Evolutionary conservation across 352 stramenopile genomes (phyloP).

Genomic region (Globisporangium radiosum): DNA sequence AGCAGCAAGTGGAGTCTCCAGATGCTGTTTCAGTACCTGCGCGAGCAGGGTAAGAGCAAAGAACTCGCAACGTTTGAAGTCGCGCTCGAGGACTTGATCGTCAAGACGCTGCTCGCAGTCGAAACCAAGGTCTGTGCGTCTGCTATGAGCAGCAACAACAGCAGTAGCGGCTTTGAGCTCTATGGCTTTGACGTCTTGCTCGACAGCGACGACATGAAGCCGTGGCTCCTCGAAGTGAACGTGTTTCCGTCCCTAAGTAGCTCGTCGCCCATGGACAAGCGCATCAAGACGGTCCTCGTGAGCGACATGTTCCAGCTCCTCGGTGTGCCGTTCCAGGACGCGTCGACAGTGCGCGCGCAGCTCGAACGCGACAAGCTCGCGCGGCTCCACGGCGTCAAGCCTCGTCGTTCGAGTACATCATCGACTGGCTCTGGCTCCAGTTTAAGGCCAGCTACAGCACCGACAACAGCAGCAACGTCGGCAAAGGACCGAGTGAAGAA

Average conservation of each 20-base stretch:
- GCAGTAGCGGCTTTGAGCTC: constrained; percentile 72
- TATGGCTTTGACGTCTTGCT: constrained; percentile 88
- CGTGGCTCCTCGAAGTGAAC: constrained; percentile 90
- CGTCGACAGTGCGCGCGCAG: constrained; percentile 22
- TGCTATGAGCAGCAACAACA: constrained; percentile 10
- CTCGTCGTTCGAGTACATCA: constrained; percentile 12
- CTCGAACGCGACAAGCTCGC: constrained; percentile 40
- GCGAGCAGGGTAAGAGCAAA: constrained; percentile 26
- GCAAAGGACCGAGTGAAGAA: constrained; percentile 7
- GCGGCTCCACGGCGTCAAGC: constrained; percentile 32
- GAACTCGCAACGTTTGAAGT: constrained; percentile 30
- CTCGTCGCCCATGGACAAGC: constrained; percentile 80
- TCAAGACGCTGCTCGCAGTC: constrained; percentile 88
- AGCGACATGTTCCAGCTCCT: constrained; percentile 83
- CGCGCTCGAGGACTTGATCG: constrained; percentile 71
- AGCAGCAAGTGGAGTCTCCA: constrained; percentile 84
- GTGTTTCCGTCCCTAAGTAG: constrained; percentile 86
- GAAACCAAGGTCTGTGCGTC: constrained; percentile 60
- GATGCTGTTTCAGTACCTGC: constrained; percentile 45
- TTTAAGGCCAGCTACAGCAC: background rate
- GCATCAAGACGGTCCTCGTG: constrained; percentile 87
- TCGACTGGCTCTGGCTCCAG: too few relatives aligned
- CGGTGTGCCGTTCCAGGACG: constrained; percentile 47
- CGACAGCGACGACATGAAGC: constrained; percentile 59
- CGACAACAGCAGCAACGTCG: background rate